Conservation (phyloP, 2,329 filamentous ascomycete genomes). For the Chaetothyriales sp. region DNA sequence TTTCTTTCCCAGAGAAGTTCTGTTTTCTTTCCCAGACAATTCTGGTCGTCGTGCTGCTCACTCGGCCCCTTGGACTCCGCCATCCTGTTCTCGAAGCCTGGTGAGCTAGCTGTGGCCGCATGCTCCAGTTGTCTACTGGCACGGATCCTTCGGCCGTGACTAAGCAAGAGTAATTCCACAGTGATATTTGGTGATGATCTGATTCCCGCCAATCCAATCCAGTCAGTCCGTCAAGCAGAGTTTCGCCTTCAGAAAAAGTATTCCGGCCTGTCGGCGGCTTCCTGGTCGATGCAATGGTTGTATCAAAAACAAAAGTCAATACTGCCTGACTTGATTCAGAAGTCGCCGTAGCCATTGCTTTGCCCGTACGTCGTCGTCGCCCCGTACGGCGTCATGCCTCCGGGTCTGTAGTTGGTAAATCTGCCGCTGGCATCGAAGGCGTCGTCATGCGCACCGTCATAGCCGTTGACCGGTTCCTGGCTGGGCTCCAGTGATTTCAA, state of each 20-base stretch:
- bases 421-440: slow-evolving; percentile 18
- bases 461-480: slow-evolving; percentile 19
- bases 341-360: slow-evolving; percentile 21
- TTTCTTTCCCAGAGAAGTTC: too few species aligned
- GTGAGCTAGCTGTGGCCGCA: background rate
- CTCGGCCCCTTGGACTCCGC: background rate
- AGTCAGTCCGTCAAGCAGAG: background rate
- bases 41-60: too few species aligned
- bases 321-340: slow-evolving; percentile 1
- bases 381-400: slow-evolving; percentile 41
- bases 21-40: too few species aligned
- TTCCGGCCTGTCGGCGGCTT: background rate
- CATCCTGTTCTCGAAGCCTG: background rate
- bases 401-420: slow-evolving; percentile 17
- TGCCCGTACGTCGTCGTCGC: slow-evolving; percentile 48
- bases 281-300: background rate
- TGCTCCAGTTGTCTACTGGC: too few species aligned
- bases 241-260: background rate
- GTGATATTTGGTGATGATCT: background rate
- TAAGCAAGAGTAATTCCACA: background rate
- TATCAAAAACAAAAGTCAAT: background rate
- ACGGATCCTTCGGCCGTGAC: background rate
- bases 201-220: background rate
- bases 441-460: slow-evolving; percentile 27
- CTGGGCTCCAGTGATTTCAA: slow-evolving; percentile 41